Percentiles rank a stretch among this genome's conserved stretches.
These are phyloP conservation scores for Physaria fendleri DNA, from an alignment of 345 rosid species.

Conservation along the genomic window DNA sequence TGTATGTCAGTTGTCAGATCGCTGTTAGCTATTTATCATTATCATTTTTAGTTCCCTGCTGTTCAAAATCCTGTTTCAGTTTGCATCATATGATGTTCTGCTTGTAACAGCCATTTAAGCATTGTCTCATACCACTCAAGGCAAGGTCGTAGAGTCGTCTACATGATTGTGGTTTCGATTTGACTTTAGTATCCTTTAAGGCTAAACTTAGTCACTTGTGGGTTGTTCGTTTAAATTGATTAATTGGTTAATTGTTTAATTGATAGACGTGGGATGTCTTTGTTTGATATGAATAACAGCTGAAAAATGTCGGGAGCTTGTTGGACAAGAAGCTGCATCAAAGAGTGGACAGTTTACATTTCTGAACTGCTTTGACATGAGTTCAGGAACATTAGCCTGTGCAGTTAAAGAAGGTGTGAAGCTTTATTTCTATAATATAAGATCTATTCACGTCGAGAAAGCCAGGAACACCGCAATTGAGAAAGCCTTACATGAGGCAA, in stretches of 20 bases:
- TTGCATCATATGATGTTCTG: not conserved
- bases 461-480: slow-evolving; percentile 60
- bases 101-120: not conserved
- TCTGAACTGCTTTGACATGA: slow-evolving; percentile 86
- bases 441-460: slow-evolving; percentile 72
- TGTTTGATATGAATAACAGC: slow-evolving; percentile 36
- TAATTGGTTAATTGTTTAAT: not conserved
- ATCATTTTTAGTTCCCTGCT: not conserved
- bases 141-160: not conserved
- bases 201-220: not conserved
- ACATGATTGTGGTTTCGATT: not conserved
- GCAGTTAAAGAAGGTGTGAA: slow-evolving; percentile 83
- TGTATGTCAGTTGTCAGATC: not conserved
- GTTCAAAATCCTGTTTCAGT: not conserved
- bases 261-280: not conserved
- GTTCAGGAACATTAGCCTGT: slow-evolving; percentile 77
- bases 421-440: slow-evolving; percentile 75
- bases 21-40: not conserved
- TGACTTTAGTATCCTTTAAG: not conserved
- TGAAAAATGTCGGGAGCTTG: slow-evolving; percentile 76
- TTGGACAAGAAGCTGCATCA: slow-evolving; percentile 77
- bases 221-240: not conserved
- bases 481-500: slow-evolving; percentile 53
- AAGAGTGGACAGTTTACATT: slow-evolving; percentile 87
- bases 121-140: not conserved